phyloP scores from a whole-genome alignment of 2,329 filamentous ascomycete species.

The Beauveria varroae region DNA sequence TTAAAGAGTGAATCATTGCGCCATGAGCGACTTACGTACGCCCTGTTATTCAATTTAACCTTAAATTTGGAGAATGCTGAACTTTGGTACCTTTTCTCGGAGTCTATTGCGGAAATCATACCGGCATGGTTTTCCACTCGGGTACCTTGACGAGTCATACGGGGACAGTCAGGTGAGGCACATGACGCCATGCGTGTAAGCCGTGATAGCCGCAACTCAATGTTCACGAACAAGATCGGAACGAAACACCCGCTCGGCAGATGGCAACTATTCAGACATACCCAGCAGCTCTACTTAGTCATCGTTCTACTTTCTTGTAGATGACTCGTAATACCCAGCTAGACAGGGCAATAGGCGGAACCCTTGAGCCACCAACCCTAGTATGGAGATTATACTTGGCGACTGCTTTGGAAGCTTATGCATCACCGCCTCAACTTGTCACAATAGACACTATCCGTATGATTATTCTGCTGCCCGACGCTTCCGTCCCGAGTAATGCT shows the following conservation, averaged over 20 bases:
- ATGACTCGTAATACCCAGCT: not conserved
- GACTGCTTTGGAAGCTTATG: not conserved
- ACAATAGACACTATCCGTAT: not conserved
- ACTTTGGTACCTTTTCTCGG: too few relatives aligned
- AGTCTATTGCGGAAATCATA: too few relatives aligned
- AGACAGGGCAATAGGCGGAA: not conserved
- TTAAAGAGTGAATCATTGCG: too few relatives aligned
- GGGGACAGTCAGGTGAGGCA: too few relatives aligned
- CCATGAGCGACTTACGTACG: too few relatives aligned
- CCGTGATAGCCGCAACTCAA: not conserved
- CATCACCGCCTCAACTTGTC: not conserved
- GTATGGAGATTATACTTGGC: not conserved
- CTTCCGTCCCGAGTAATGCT: too few relatives aligned
- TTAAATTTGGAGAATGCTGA: too few relatives aligned
- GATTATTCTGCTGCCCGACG: too few relatives aligned
- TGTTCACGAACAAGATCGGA: not conserved
- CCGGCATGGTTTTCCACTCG: too few relatives aligned
- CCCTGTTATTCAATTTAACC: too few relatives aligned
- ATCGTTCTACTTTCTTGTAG: not conserved
- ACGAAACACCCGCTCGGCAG: not conserved
- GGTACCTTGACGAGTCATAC: too few relatives aligned
- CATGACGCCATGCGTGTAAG: too few relatives aligned
- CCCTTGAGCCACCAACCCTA: not conserved
- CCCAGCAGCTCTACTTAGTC: not conserved
- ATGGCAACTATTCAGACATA: not conserved